Percentiles rank a stretch among this genome's conserved stretches.
Conservation (phyloP, 179 eudicot genomes). For the Spinacia oleracea region DNA sequence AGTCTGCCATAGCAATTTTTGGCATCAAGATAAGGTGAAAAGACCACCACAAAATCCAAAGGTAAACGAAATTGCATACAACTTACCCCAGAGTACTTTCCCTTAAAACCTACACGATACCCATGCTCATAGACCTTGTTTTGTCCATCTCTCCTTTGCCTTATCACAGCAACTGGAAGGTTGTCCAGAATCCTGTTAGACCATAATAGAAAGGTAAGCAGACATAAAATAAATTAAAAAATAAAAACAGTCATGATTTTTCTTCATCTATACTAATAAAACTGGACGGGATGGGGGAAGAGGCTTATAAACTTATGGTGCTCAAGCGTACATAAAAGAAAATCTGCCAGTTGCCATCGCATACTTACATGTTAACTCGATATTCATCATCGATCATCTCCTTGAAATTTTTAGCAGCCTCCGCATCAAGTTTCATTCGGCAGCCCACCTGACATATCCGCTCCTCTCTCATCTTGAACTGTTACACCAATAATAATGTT, state of each 20-base stretch:
- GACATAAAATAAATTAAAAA: background rate
- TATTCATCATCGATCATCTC: slow-evolving; percentile 81
- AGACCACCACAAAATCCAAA: background rate
- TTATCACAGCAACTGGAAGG: slow-evolving; percentile 89
- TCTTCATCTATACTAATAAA: background rate
- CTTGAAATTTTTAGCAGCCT: slow-evolving; percentile 65
- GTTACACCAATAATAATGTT: slow-evolving; percentile 19
- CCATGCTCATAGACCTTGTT: slow-evolving; percentile 89
- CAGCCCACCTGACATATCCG: slow-evolving; percentile 56
- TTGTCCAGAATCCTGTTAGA: slow-evolving; percentile 79
- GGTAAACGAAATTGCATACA: background rate
- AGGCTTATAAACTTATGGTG: background rate
- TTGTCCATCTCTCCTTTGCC: slow-evolving; percentile 77
- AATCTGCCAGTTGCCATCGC: background rate
- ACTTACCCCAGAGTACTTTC: slow-evolving; percentile 82
- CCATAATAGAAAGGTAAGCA: slow-evolving; percentile 12
- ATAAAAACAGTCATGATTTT: background rate
- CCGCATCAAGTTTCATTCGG: slow-evolving; percentile 46
- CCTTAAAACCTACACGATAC: slow-evolving; percentile 88
- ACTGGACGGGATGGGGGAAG: background rate
- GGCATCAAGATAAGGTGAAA: slow-evolving; percentile 6
- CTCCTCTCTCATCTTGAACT: slow-evolving; percentile 74
- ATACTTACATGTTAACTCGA: slow-evolving; percentile 66
- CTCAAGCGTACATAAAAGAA: background rate
- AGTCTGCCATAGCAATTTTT: slow-evolving; percentile 31